These are phyloP conservation scores for Acanthamoeba culbertsoni DNA, from an alignment of 208 protist genomes.

Conservation along the genomic window DNA sequence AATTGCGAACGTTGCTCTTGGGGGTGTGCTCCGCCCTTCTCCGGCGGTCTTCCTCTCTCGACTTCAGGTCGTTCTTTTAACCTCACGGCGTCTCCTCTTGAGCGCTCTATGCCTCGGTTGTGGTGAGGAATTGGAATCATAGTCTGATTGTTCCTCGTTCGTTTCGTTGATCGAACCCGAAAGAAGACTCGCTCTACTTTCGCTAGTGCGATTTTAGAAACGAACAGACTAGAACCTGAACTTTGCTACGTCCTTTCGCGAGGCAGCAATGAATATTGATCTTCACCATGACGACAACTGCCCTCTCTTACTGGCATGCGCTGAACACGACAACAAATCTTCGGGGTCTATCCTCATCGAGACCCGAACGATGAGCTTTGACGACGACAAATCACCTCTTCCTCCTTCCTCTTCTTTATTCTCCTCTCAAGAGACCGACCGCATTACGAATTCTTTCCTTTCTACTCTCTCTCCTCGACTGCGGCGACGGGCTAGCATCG, in stretches of 20 bases:
- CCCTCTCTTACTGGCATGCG: not conserved
- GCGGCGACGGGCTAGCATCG: not conserved
- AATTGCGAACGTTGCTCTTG: not conserved
- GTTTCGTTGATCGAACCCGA: conserved; percentile 3
- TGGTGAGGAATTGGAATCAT: conserved; percentile 1
- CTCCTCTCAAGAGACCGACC: not conserved
- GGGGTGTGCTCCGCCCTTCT: not conserved
- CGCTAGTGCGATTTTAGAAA: not conserved
- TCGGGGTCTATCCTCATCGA: not conserved
- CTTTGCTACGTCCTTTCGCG: not conserved
- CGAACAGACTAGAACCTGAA: not conserved
- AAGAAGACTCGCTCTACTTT: not conserved
- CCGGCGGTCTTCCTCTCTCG: not conserved
- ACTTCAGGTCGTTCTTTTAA: too few species aligned
- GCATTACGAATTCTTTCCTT: not conserved
- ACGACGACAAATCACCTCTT: conserved; percentile 1
- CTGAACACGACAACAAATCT: not conserved
- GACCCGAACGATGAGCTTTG: conserved; percentile 32
- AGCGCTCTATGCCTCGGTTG: not conserved
- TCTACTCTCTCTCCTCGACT: not conserved
- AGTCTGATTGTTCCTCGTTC: conserved; percentile 7
- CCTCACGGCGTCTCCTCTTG: not conserved
- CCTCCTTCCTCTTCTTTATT: not conserved
- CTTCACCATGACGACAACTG: not conserved
- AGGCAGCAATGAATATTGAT: not conserved